A percentile compares a stretch with the other conserved stretches of the same genome.
phyloP scores from a whole-genome alignment of 306 rosid genomes.

The Sophora flavescens region DNA sequence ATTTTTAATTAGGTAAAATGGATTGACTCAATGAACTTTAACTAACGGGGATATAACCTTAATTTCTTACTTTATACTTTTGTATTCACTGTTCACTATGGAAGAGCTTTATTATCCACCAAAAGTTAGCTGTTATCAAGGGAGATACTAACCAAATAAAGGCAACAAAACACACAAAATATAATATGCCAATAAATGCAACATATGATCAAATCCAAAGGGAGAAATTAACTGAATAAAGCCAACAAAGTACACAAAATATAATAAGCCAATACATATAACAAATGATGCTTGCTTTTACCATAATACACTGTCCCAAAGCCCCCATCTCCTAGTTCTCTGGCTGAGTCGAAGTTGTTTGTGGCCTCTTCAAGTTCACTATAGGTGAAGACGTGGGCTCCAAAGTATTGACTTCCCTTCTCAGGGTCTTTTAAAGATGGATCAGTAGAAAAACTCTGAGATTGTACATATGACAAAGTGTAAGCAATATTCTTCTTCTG shows the following conservation, averaged over 20 bases:
- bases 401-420: constrained; percentile 57
- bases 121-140: no score
- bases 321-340: constrained; percentile 90
- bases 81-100: no score
- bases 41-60: no score
- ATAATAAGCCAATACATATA: background rate
- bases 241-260: background rate
- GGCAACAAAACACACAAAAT: background rate
- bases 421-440: constrained; percentile 55
- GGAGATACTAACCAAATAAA: no score
- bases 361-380: constrained; percentile 81
- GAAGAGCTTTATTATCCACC: no score
- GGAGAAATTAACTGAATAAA: no score
- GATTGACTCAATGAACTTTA: no score
- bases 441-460: constrained; percentile 55
- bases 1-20: no score
- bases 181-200: background rate
- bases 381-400: constrained; percentile 65
- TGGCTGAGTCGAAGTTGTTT: constrained; percentile 60
- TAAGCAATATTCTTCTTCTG: constrained; percentile 40
- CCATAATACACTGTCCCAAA: constrained; percentile 88
- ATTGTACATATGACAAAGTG: constrained; percentile 40
- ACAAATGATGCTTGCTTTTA: constrained; percentile 38
- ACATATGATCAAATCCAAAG: background rate
- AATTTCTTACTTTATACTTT: no score